Percentiles rank a stretch among this genome's conserved stretches.
phyloP scores from a whole-genome alignment of 2,329 filamentous ascomycete genomes.

The Neocatenulostroma microsporum region DNA sequence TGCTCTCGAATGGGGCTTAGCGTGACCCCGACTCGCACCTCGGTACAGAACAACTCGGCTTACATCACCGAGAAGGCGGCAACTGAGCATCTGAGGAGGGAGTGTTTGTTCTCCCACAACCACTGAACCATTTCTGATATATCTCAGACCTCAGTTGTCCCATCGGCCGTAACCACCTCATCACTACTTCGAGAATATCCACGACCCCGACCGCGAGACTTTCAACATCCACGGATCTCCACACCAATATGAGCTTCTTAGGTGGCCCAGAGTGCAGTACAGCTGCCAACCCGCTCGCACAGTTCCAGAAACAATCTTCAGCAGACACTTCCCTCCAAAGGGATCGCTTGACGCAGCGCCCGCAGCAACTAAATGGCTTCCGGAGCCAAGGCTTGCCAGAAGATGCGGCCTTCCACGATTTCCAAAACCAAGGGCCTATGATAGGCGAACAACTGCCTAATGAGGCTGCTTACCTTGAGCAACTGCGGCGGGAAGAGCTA shows the following conservation, averaged over 20 bases:
- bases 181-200: too few relatives aligned
- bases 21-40: not conserved
- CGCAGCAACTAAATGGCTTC: constrained; percentile 25
- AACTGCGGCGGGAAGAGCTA: constrained; percentile 56
- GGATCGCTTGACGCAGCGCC: constrained; percentile 56
- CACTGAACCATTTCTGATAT: not conserved
- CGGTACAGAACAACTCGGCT: constrained; percentile 1
- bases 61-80: constrained; percentile 2
- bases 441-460: constrained; percentile 47
- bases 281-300: constrained; percentile 87
- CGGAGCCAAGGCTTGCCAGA: constrained; percentile 22
- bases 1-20: not conserved
- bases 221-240: too few relatives aligned
- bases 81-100: too few relatives aligned
- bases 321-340: constrained; percentile 93
- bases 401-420: constrained; percentile 46
- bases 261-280: constrained; percentile 95
- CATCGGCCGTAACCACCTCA: not conserved
- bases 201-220: too few relatives aligned
- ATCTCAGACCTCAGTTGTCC: not conserved
- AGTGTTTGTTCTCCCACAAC: too few relatives aligned
- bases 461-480: constrained; percentile 59
- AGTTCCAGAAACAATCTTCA: constrained; percentile 95
- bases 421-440: constrained; percentile 69
- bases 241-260: constrained; percentile 75